Evolutionary conservation across 441 rosid genomes (phyloP).

Genomic region (Aleurites moluccanus): DNA sequence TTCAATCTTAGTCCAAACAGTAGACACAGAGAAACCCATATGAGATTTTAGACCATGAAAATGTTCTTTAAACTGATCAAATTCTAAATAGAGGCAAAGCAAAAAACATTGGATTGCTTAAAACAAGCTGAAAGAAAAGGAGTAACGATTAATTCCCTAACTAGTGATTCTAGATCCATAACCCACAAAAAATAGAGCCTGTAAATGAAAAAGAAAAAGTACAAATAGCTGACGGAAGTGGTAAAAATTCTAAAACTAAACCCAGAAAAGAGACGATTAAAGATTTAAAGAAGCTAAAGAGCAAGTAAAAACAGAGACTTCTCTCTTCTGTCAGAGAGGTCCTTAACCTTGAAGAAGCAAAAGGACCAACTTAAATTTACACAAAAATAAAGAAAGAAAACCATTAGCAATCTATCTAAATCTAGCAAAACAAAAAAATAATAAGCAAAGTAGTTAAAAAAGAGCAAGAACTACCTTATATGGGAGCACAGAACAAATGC

Average conservation of each 20-base stretch:
- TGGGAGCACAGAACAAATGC: conserved; percentile 5
- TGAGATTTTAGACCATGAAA: conserved; percentile 1
- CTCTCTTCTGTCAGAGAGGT: conserved; percentile 13
- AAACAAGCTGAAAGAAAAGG: conserved; percentile 7
- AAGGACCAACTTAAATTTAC: conserved; percentile 15
- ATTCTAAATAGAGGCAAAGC: neutral
- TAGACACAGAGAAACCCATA: conserved; percentile 3
- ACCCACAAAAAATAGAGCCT: conserved; percentile 22
- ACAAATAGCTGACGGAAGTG: neutral
- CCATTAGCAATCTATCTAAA: conserved; percentile 20
- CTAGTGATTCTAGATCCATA: conserved; percentile 37
- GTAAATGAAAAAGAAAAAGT: neutral
- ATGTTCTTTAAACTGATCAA: neutral
- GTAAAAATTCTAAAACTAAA: conserved; percentile 15
- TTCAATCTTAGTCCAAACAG: neutral
- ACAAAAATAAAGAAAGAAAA: conserved; percentile 18
- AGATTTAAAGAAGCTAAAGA: conserved; percentile 25
- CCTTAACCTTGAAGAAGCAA: conserved; percentile 8
- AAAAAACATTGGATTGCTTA: conserved; percentile 2
- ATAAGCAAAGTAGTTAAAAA: neutral
- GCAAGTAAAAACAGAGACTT: conserved; percentile 10
- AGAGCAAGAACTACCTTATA: conserved; percentile 24
- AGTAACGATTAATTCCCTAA: conserved; percentile 15
- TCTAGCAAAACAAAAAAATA: conserved; percentile 18
- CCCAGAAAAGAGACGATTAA: conserved; percentile 12